Conservation (phyloP, 2,329 filamentous ascomycete genomes). For the Ophiognomonia clavigignenti-juglandacearum region DNA sequence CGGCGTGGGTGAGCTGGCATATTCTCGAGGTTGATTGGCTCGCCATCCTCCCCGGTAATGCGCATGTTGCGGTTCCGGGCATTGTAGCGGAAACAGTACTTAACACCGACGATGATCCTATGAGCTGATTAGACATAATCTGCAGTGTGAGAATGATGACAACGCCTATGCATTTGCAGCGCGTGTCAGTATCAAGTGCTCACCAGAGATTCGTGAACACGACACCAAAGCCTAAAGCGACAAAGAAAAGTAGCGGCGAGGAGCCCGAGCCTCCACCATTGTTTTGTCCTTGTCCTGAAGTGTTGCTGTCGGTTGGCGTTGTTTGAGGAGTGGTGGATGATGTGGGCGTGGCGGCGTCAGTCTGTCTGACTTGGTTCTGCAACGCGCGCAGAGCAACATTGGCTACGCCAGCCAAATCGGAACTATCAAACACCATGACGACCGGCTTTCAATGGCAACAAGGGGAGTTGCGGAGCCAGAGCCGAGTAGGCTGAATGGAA, state of each 20-base stretch:
- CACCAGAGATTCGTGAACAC: slow-evolving; percentile 99
- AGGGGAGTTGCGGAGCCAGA: too few species aligned
- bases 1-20: slow-evolving; percentile 83
- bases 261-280: slow-evolving; percentile 28
- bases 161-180: too few species aligned
- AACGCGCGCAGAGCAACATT: slow-evolving; percentile 13
- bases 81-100: slow-evolving; percentile 99
- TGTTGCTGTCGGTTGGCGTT: neutral
- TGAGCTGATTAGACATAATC: slow-evolving; percentile 21
- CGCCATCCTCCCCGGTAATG: slow-evolving; percentile 67
- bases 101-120: slow-evolving; percentile 99
- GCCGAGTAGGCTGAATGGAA: neutral
- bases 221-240: slow-evolving; percentile 92
- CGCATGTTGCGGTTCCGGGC: slow-evolving; percentile 81
- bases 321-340: neutral
- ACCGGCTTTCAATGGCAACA: neutral
- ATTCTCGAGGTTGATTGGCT: slow-evolving; percentile 80
- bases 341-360: neutral
- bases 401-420: slow-evolving; percentile 13
- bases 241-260: slow-evolving; percentile 83
- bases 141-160: too few species aligned
- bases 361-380: slow-evolving; percentile 12
- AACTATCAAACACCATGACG: slow-evolving; percentile 11
- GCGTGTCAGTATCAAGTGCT: slow-evolving; percentile 30
- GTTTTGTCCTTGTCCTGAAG: slow-evolving; percentile 19